phyloP scores from a whole-genome alignment of 768 basidiomycete genomes.

The Macrocybe gigantea region DNA sequence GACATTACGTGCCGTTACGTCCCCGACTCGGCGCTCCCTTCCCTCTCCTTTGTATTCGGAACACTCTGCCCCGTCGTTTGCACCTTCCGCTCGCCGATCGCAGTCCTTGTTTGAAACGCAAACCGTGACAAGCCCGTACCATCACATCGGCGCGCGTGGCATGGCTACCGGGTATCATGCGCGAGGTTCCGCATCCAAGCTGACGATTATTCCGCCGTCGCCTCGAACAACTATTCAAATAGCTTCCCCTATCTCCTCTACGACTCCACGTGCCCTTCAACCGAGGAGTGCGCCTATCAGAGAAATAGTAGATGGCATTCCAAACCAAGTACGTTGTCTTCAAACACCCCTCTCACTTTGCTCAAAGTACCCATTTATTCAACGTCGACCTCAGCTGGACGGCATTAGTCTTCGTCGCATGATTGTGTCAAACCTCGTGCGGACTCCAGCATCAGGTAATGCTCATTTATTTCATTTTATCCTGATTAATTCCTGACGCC shows the following conservation, averaged over 20 bases:
- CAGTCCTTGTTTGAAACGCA: conserved; percentile 24
- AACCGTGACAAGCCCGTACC: conserved; percentile 10
- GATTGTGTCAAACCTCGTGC: conserved; percentile 28
- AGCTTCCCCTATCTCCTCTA: conserved; percentile 1
- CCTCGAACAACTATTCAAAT: conserved; percentile 6
- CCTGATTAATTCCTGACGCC: not conserved
- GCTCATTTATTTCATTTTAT: not conserved
- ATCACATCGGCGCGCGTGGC: conserved; percentile 3
- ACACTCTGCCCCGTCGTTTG: conserved; percentile 16
- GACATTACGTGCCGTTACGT: conserved; percentile 20
- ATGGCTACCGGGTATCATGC: conserved; percentile 8
- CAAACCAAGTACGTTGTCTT: not conserved
- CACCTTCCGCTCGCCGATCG: conserved; percentile 19
- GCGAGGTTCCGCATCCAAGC: conserved; percentile 1
- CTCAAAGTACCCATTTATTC: not conserved
- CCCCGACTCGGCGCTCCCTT: conserved; percentile 14
- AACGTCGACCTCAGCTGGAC: conserved; percentile 13
- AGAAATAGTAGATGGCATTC: not conserved
- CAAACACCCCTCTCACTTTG: not conserved
- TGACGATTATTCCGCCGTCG: conserved; percentile 14
- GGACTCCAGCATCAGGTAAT: conserved; percentile 10
- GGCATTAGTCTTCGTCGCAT: conserved; percentile 26
- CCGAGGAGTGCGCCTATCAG: not conserved
- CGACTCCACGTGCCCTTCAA: not conserved
- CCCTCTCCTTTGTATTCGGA: conserved; percentile 15